These are phyloP conservation scores for Flammula alnicola DNA, from an alignment of 1,284 basidiomycete species.

Conservation along the genomic window DNA sequence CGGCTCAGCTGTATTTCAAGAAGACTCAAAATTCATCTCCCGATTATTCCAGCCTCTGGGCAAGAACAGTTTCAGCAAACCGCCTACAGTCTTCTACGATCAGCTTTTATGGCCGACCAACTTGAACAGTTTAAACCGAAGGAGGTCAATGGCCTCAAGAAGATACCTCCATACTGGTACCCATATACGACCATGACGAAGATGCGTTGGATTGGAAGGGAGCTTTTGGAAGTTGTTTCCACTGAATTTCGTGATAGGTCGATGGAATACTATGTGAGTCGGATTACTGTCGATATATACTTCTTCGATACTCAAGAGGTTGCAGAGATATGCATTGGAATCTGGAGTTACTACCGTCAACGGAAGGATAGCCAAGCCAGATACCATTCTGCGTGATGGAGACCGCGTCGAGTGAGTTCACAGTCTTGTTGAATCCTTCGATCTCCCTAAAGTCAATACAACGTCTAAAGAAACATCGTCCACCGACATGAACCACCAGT, in stretches of 20 bases:
- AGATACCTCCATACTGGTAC: slow-evolving; percentile 80
- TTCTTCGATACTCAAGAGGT: slow-evolving; percentile 11
- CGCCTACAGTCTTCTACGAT: slow-evolving; percentile 52
- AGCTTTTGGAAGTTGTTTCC: slow-evolving; percentile 84
- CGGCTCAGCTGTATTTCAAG: slow-evolving; percentile 31
- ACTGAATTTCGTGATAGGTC: slow-evolving; percentile 91
- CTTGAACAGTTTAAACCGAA: slow-evolving; percentile 26
- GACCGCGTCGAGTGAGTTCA: slow-evolving; percentile 85
- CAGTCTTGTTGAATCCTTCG: slow-evolving; percentile 1
- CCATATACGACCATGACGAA: slow-evolving; percentile 93
- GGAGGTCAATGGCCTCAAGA: slow-evolving; percentile 56
- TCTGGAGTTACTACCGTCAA: slow-evolving; percentile 97
- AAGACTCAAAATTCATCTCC: slow-evolving; percentile 44
- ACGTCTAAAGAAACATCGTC: slow-evolving; percentile 78
- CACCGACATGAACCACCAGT: slow-evolving; percentile 98
- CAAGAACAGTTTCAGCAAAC: slow-evolving; percentile 58
- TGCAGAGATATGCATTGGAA: slow-evolving; percentile 85
- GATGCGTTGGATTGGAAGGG: slow-evolving; percentile 84
- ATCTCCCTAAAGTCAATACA: slow-evolving; percentile 11
- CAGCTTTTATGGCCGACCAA: slow-evolving; percentile 50
- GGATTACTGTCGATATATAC: neutral
- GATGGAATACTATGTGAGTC: slow-evolving; percentile 90
- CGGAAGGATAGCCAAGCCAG: slow-evolving; percentile 79
- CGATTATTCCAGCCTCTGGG: slow-evolving; percentile 48
- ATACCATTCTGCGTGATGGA: slow-evolving; percentile 83